Percentiles rank a stretch among this genome's conserved stretches.
phyloP scores from a whole-genome alignment of 768 basidiomycete genomes.

The Asterophora lycoperdoides region DNA sequence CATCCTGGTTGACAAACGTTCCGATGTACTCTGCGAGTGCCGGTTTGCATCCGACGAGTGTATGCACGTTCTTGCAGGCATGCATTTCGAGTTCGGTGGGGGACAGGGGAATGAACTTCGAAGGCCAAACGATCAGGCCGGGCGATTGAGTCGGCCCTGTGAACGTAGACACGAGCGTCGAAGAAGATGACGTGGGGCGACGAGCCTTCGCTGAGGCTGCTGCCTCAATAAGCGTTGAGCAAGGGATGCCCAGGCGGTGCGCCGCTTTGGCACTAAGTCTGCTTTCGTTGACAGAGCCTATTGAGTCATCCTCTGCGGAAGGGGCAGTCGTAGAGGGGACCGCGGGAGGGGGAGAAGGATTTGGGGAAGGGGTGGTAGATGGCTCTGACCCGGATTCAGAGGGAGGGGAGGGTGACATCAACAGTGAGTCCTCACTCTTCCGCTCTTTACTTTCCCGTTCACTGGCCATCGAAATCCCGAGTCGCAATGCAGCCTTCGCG shows the following conservation, averaged over 20 bases:
- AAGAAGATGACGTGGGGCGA: constrained; percentile 17
- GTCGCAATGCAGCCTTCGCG: constrained; percentile 33
- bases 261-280: constrained; percentile 37
- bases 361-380: neutral
- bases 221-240: constrained; percentile 26
- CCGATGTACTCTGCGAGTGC: constrained; percentile 52
- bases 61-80: constrained; percentile 65
- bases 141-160: constrained; percentile 45
- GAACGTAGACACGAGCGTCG: constrained; percentile 12
- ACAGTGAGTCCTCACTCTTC: neutral
- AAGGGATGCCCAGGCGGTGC: constrained; percentile 36
- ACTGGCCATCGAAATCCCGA: constrained; percentile 27
- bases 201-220: constrained; percentile 21
- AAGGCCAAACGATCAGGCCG: constrained; percentile 57
- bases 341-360: neutral
- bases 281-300: constrained; percentile 7
- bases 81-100: constrained; percentile 70
- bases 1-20: constrained; percentile 33
- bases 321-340: constrained; percentile 6
- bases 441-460: constrained; percentile 1
- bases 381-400: neutral
- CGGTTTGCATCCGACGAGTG: constrained; percentile 55
- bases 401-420: neutral
- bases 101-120: constrained; percentile 53
- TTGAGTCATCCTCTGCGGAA: neutral